A percentile compares a stretch with the other conserved stretches of the same genome.
phyloP scores from a whole-genome alignment of 768 basidiomycete genomes.

The Tulasnella calospora region DNA sequence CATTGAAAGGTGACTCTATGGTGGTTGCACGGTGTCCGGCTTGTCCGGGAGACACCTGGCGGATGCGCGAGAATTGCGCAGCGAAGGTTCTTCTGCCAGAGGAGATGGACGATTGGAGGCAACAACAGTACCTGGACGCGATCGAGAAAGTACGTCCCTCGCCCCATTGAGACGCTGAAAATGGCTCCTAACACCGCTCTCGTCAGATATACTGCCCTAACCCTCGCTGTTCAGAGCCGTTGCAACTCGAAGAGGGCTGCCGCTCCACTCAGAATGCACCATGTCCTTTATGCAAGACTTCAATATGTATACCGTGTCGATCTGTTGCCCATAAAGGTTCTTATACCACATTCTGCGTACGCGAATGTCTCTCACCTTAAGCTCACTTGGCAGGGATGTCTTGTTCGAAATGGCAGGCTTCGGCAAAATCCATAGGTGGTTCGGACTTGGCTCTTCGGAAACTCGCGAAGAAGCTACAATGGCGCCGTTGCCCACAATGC shows the following conservation, averaged over 20 bases:
- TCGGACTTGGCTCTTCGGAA: not conserved
- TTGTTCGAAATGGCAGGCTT: slow-evolving; percentile 7
- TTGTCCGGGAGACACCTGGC: not conserved
- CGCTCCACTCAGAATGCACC: not conserved
- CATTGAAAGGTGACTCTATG: not conserved
- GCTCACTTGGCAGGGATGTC: not conserved
- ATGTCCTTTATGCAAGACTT: not conserved
- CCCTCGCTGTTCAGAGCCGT: slow-evolving; percentile 10
- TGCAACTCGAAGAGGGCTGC: not conserved
- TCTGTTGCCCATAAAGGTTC: not conserved
- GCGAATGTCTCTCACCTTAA: not conserved
- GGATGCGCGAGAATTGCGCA: not conserved
- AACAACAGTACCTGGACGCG: not conserved
- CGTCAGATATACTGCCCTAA: slow-evolving; percentile 13
- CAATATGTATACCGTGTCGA: slow-evolving; percentile 8
- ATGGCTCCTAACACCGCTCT: not conserved
- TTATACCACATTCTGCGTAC: not conserved
- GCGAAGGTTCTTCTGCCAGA: not conserved
- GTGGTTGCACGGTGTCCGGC: not conserved
- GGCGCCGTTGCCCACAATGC: slow-evolving; percentile 9
- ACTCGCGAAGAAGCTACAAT: slow-evolving; percentile 2
- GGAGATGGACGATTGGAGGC: not conserved
- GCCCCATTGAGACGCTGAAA: not conserved
- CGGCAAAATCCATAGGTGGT: not conserved
- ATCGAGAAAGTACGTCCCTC: not conserved